Percentiles rank a stretch among this genome's conserved stretches.
Conservation (phyloP, 225 moss, liverwort and hornwort species). For the Asterella californica region DNA sequence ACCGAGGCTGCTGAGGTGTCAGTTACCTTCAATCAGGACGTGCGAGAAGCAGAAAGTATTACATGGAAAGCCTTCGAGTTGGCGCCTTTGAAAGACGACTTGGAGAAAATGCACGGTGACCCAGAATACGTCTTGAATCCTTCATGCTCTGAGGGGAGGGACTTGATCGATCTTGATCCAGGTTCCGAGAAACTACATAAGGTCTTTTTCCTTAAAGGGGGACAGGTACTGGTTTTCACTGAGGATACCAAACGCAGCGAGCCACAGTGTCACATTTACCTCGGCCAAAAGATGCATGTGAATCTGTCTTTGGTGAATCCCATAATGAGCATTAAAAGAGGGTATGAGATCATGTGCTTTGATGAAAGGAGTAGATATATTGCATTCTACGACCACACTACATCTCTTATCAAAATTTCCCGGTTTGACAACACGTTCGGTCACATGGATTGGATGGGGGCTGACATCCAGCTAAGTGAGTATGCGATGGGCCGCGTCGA, state of each 20-base stretch:
- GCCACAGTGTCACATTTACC: constrained; percentile 19
- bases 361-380: constrained; percentile 44
- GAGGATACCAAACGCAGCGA: constrained; percentile 9
- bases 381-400: constrained; percentile 31
- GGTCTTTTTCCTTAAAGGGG: constrained; percentile 30
- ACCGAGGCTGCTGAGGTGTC: background rate
- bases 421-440: constrained; percentile 42
- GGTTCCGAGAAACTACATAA: constrained; percentile 10
- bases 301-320: background rate
- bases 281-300: constrained; percentile 32
- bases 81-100: constrained; percentile 38
- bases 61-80: constrained; percentile 37
- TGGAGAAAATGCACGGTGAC: constrained; percentile 22
- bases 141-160: constrained; percentile 6
- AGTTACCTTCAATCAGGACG: background rate
- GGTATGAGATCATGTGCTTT: constrained; percentile 38
- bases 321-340: constrained; percentile 12
- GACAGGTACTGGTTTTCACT: constrained; percentile 33
- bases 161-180: constrained; percentile 41
- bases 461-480: constrained; percentile 25
- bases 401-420: constrained; percentile 14
- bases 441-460: constrained; percentile 42
- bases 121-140: constrained; percentile 20
- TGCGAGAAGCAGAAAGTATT: constrained; percentile 27
- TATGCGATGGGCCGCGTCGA: constrained; percentile 18